Base-by-base conservation (phyloP, 306 rosid species). In the Adenanthera pavonina region DNA sequence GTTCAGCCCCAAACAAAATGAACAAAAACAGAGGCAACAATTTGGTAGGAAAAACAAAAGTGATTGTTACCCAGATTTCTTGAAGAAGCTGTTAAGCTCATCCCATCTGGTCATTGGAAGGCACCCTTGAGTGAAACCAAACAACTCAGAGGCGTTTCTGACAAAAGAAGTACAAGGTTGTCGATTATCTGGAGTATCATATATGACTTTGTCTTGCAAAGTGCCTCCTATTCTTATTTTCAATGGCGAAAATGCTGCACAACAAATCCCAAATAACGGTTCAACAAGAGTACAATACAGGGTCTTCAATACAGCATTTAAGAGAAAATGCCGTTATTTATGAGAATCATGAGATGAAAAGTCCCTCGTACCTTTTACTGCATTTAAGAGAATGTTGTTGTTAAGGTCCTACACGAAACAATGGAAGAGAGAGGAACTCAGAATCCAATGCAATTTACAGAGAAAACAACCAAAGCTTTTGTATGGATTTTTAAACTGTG, bases 71-170 rank as follows among this genome's bases (percentile, higher is more conserved):
- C 99, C 98, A 46, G 98, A 67, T 87, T 91, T 87, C 66, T 78
- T 60, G 81, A 95, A 95, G 86, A 95, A 90, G 79, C 85, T 85
- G 86, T 91, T 95, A 14, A 95, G 72, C 82, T 92, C 91, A 90
- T 95, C 99, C 99, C 99, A 95, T 87, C 98, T 93, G 46, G 78
- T 35, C 92, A 87, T 74, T 9, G 97, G 94, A 49, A 95, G 82
- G 89, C 99, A 95, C 7, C 98, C 99, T 41, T 83, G 66, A 74
- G 89, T 86, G 87, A 92, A 93, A 77, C 93, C 89, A 88, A 93
- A 90, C 88, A 89, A 44, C 59, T 64, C 90, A 25, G 82, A 72
- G 57, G 87, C 5, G 64, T 79, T 89, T 46, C 36, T 62, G 52
- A 78, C 83, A 86, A 95, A 93, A 41, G 91, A 88, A 79, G 76